Percentiles rank a stretch among this genome's conserved stretches.
Evolutionary conservation across 345 rosid species (phyloP).

Genomic region (Capsella bursapastoris): DNA sequence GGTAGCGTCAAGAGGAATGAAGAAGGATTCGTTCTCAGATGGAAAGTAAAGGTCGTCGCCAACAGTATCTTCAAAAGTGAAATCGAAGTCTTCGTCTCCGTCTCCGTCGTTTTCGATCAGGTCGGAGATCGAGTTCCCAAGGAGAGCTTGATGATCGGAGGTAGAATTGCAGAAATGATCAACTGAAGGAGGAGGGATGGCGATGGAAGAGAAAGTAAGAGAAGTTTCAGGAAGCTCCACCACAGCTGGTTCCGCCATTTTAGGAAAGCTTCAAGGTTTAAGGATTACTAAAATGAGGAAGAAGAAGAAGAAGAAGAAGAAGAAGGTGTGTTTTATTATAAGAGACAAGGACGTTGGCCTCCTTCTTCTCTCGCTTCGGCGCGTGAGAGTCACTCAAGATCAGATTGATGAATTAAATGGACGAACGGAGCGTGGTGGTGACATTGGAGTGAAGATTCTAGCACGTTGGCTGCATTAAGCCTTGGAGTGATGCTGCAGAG

Average conservation of each 20-base stretch:
- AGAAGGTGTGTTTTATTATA: not conserved
- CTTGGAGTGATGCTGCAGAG: not conserved
- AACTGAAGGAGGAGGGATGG: slow-evolving; percentile 47
- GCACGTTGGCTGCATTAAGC: not conserved
- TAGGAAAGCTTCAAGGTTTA: slow-evolving; percentile 28
- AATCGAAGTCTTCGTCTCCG: slow-evolving; percentile 53
- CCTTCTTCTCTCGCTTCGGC: slow-evolving; percentile 6
- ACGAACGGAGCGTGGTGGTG: slow-evolving; percentile 23
- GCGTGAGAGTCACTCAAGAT: slow-evolving; percentile 8
- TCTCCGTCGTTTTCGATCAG: slow-evolving; percentile 47
- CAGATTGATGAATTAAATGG: no score
- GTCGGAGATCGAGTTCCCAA: slow-evolving; percentile 29
- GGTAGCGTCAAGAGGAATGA: slow-evolving; percentile 46
- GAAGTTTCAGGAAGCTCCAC: not conserved
- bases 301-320: slow-evolving; percentile 14
- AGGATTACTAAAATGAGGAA: slow-evolving; percentile 24
- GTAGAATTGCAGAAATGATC: slow-evolving; percentile 50
- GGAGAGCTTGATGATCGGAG: slow-evolving; percentile 23
- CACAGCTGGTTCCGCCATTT: slow-evolving; percentile 33
- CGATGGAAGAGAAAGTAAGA: slow-evolving; percentile 14
- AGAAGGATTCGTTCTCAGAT: slow-evolving; percentile 53
- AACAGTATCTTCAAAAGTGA: slow-evolving; percentile 55
- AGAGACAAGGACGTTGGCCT: not conserved
- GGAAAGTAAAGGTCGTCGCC: slow-evolving; percentile 57
- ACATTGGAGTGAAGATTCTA: not conserved